phyloP scores from a whole-genome alignment of 306 rosid species.

The Rosa lucieae region DNA sequence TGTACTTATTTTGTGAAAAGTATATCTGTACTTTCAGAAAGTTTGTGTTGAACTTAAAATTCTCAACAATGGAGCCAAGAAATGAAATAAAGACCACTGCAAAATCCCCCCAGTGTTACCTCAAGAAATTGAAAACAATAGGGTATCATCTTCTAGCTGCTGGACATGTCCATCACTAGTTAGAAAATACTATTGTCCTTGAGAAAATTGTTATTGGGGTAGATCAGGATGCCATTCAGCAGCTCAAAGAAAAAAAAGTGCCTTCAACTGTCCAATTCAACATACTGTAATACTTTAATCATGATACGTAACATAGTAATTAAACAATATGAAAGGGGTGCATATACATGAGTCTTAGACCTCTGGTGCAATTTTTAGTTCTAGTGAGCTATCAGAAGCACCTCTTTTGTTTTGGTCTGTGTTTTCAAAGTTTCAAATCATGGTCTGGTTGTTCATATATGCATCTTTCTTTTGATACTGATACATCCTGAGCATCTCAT shows the following conservation, averaged over 20 bases:
- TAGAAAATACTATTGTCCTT: no score
- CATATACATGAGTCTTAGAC: background rate
- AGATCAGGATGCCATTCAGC: no score
- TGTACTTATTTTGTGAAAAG: background rate
- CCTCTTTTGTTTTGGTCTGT: no score
- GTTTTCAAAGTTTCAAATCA: background rate
- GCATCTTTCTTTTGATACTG: background rate
- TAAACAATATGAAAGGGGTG: no score
- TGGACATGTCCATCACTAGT: background rate
- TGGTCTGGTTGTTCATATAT: background rate
- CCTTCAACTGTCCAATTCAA: no score
- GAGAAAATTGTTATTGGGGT: no score
- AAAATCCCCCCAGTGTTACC: background rate
- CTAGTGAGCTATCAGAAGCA: background rate
- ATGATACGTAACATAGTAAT: no score
- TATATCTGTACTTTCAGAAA: background rate
- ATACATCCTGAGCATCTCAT: slow-evolving; percentile 1
- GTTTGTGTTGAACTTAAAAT: no score
- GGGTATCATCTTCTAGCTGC: background rate
- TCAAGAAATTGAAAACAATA: background rate
- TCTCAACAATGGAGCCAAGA: background rate
- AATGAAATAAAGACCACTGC: background rate
- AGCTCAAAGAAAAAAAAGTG: no score
- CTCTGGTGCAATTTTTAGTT: background rate
- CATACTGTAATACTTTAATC: no score